These are phyloP conservation scores for Geranium brycei DNA, from an alignment of 345 rosid genomes.

Conservation along the genomic window DNA sequence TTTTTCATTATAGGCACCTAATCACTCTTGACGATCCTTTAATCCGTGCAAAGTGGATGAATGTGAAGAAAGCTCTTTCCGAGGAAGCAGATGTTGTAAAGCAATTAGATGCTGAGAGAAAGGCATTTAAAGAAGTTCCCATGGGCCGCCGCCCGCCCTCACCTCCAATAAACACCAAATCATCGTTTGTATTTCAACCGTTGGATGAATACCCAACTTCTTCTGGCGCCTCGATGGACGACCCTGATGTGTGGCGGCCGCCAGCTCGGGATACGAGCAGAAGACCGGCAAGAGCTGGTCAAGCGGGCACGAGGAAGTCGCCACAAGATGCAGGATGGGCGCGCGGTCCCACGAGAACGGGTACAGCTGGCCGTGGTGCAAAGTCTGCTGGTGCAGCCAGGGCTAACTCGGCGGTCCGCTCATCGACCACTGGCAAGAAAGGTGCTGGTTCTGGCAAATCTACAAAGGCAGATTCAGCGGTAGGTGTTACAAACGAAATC, in stretches of 20 bases:
- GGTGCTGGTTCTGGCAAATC: slow-evolving; percentile 56
- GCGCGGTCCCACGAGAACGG: slow-evolving; percentile 51
- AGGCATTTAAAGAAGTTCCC: slow-evolving; percentile 78
- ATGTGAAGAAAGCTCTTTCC: slow-evolving; percentile 66
- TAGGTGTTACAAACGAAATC: slow-evolving; percentile 20
- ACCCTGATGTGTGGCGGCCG: slow-evolving; percentile 99
- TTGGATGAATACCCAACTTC: slow-evolving; percentile 94
- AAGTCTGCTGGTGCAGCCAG: slow-evolving; percentile 49
- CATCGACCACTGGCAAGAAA: slow-evolving; percentile 71
- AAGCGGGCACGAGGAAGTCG: slow-evolving; percentile 68
- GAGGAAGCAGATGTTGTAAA: slow-evolving; percentile 92
- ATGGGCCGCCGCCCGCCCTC: slow-evolving; percentile 65
- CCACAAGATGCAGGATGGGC: slow-evolving; percentile 92
- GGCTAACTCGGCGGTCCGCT: slow-evolving; percentile 47
- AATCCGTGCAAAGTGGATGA: slow-evolving; percentile 86
- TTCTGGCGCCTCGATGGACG: slow-evolving; percentile 73
- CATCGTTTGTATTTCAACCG: slow-evolving; percentile 89
- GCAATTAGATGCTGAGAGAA: slow-evolving; percentile 85
- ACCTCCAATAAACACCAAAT: slow-evolving; percentile 71
- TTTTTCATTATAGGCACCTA: slow-evolving; percentile 45
- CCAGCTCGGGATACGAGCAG: slow-evolving; percentile 74
- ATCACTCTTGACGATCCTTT: slow-evolving; percentile 71
- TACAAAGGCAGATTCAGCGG: slow-evolving; percentile 61
- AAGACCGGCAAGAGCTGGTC: slow-evolving; percentile 73
- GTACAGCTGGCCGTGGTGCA: slow-evolving; percentile 56